These are phyloP conservation scores for Citrus unshiu DNA, from an alignment of 345 rosid species.

Conservation along the genomic window DNA sequence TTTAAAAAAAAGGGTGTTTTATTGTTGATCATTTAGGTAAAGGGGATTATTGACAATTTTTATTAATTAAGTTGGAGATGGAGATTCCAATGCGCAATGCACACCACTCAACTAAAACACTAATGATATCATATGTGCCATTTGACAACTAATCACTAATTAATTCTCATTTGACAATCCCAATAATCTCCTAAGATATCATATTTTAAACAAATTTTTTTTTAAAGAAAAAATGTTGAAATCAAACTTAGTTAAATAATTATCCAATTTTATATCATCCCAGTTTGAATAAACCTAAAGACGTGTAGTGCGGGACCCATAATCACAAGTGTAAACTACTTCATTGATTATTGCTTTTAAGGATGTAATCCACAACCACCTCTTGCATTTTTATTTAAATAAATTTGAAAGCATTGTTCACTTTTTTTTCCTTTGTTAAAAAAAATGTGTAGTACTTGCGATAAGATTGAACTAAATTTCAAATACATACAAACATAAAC, in stretches of 20 bases:
- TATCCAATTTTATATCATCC: constrained; percentile 6
- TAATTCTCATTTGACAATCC: constrained; percentile 34
- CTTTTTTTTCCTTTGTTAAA: background rate
- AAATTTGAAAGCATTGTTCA: no score
- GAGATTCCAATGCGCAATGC: constrained; percentile 32
- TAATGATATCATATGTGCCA: constrained; percentile 6
- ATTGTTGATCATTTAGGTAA: constrained; percentile 10
- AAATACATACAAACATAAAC: background rate
- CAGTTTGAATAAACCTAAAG: background rate
- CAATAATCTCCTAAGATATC: constrained; percentile 21
- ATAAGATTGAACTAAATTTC: background rate
- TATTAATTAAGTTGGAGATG: background rate
- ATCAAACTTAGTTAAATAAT: constrained; percentile 1
- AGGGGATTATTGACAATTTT: background rate
- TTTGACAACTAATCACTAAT: background rate
- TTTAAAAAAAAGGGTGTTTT: background rate
- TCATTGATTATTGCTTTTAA: constrained; percentile 7
- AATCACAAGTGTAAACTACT: background rate
- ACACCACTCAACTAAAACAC: constrained; percentile 19
- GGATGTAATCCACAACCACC: constrained; percentile 2
- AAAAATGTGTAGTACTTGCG: background rate
- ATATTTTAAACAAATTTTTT: background rate
- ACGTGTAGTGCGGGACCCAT: background rate
- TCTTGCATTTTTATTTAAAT: background rate
- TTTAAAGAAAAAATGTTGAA: background rate